A percentile compares a stretch with the other conserved stretches of the same genome.
Evolutionary conservation across 192 early-diverging fungal genomes (phyloP).

Genomic region (Entomortierella chlamydospora): DNA sequence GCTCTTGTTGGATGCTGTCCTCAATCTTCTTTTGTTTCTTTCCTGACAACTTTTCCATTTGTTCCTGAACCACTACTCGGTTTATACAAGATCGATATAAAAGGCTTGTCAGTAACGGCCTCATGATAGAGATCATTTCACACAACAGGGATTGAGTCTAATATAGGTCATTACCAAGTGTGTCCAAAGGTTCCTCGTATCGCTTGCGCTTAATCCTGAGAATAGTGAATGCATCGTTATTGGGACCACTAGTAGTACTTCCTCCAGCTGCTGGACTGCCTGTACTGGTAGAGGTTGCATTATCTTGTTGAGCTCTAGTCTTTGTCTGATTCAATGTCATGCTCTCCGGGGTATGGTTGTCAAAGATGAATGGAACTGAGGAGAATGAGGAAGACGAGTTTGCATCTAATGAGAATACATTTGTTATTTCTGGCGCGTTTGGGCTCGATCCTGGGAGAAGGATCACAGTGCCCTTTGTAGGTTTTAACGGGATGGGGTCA

Average conservation of each 20-base stretch:
- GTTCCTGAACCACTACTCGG: constrained; percentile 63
- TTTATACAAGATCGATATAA: not conserved
- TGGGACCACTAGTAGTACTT: not conserved
- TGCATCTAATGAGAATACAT: too few species aligned
- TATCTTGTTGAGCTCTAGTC: not conserved
- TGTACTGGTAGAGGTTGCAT: not conserved
- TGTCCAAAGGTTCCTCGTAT: constrained; percentile 77
- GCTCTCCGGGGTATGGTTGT: constrained; percentile 33
- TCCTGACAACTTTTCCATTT: constrained; percentile 32
- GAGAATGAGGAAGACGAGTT: not conserved
- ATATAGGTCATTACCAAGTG: constrained; percentile 58
- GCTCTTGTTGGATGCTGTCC: constrained; percentile 13
- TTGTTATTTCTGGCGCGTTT: too few species aligned
- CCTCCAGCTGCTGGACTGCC: too few species aligned
- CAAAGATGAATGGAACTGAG: constrained; percentile 19
- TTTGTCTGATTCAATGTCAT: not conserved
- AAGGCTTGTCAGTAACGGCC: too few species aligned
- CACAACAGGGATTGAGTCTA: too few species aligned
- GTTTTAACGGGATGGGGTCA: constrained; percentile 9
- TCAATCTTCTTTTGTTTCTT: constrained; percentile 39
- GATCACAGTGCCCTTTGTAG: constrained; percentile 7
- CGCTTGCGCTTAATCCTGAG: constrained; percentile 85
- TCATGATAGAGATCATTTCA: too few species aligned
- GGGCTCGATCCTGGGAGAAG: not conserved
- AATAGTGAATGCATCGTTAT: constrained; percentile 63